Percentiles rank a stretch among this genome's conserved stretches.
phyloP scores from a whole-genome alignment of 2,329 filamentous ascomycete species.

The Drechslera avenae region DNA sequence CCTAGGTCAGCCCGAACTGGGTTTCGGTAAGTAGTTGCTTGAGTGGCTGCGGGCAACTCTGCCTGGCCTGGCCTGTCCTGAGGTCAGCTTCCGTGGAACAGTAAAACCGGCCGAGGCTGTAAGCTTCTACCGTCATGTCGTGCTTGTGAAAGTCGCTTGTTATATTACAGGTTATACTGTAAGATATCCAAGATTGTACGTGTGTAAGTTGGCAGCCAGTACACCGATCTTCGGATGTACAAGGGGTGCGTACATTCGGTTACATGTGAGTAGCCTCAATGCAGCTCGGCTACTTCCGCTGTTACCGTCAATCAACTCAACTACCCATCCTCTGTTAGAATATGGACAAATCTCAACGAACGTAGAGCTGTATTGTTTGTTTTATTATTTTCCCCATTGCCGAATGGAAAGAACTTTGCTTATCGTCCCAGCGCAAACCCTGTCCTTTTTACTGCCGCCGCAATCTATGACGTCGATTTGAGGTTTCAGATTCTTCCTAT shows the following conservation, averaged over 20 bases:
- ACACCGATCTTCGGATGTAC: slow-evolving; percentile 6
- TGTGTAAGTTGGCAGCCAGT: not conserved
- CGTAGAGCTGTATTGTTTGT: not conserved
- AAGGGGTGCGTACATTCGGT: slow-evolving; percentile 19
- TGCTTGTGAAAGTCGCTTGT: too few relatives aligned
- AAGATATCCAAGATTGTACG: not conserved
- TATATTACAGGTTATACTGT: not conserved
- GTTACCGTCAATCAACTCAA: slow-evolving; percentile 4
- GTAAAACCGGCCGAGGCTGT: not conserved
- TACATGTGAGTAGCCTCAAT: slow-evolving; percentile 22
- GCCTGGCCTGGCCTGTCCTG: too few relatives aligned
- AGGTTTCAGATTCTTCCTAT: slow-evolving; percentile 1
- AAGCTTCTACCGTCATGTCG: not conserved
- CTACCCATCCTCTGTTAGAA: not conserved
- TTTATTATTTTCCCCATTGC: not conserved
- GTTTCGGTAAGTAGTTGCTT: too few relatives aligned
- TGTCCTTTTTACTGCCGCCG: not conserved
- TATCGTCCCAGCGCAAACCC: not conserved
- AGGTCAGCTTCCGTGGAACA: not conserved
- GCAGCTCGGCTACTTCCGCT: slow-evolving; percentile 14
- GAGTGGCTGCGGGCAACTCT: too few relatives aligned
- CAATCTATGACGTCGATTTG: slow-evolving; percentile 14
- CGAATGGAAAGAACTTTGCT: not conserved
- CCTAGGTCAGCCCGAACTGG: too few relatives aligned
- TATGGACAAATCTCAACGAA: not conserved